Base-by-base conservation (phyloP, 1,139 yeast genomes). In the Saccharomyces hybrid region DNA sequence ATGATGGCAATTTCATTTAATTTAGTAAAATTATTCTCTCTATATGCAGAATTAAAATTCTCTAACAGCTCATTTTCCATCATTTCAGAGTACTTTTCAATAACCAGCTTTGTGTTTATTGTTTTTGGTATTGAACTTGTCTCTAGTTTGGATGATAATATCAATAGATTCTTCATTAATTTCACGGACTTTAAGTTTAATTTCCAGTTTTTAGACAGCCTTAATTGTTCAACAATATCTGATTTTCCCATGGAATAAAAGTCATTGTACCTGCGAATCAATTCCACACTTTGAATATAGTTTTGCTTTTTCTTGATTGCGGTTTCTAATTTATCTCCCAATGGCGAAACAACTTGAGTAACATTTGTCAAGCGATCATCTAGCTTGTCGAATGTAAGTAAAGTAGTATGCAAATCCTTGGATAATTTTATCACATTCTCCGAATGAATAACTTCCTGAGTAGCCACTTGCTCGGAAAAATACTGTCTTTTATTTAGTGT, bases 1-100 rank as follows among this genome's bases (percentile, higher is more conserved):
- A 90, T 81, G 52, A 81, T 81, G 0, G 97, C 90, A 42, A 88
- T 82, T 56, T 85, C 90, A 61, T 80, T 83, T 87, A 93, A 84
- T 52, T 81, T 81, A n/a, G 78, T 77, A 62, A 84, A 79, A 60
- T 85, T 86, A 54, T 70, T 70, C 25, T 66, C 65, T 52, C 69
- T 65, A 57, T 77, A 81, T 14, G 84, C 84, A 29, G 75, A 72
- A 62, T 80, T 83, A 61, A 86, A 86, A 49, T 78, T 77, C 48
- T 77, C 78, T 51, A 86, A 70, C 52, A 85, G 73, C 47, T 81
- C 79, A 50, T 79, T 78, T 67, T 91, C 98, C 81, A 91, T 82
- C 34, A 73, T 72, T 63, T 88, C 91, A 11, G 96, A 86, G 67
- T 83, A 87, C 62, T 82, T 79, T 65, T 86, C 86, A 47, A 91